phyloP scores from a whole-genome alignment of 495 filamentous ascomycete species.

The Lasiosphaeria hispida region DNA sequence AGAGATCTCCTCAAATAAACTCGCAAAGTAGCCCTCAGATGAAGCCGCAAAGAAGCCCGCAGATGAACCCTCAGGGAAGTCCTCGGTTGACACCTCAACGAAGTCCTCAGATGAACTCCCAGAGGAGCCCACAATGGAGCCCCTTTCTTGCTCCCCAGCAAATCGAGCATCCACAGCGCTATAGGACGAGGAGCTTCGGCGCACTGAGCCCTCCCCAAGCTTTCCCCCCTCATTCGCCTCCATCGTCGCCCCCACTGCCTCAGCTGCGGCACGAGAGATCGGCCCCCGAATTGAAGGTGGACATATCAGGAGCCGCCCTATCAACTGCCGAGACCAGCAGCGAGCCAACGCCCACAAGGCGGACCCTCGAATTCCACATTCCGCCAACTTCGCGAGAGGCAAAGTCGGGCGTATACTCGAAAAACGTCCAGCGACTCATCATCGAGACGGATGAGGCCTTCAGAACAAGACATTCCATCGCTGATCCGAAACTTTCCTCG shows the following conservation, averaged over 20 bases:
- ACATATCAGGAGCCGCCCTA: background rate
- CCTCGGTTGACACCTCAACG: too few species aligned
- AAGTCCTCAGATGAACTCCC: background rate
- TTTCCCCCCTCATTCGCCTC: slow-evolving; percentile 19
- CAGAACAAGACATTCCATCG: slow-evolving; percentile 32
- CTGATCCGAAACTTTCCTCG: slow-evolving; percentile 29
- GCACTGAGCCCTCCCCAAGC: slow-evolving; percentile 9
- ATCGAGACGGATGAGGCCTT: slow-evolving; percentile 47
- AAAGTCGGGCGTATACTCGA: slow-evolving; percentile 15
- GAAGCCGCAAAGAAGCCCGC: too few species aligned
- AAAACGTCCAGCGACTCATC: slow-evolving; percentile 43
- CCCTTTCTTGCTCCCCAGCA: slow-evolving; percentile 28
- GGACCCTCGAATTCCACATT: background rate
- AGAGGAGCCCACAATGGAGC: slow-evolving; percentile 27
- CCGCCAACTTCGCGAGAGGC: background rate
- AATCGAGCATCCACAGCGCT: slow-evolving; percentile 16
- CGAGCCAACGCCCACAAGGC: background rate
- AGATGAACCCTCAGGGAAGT: too few species aligned
- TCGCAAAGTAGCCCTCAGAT: background rate
- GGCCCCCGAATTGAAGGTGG: slow-evolving; percentile 1
- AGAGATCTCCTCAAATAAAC: too few species aligned
- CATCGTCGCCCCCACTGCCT: slow-evolving; percentile 1
- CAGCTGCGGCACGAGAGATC: slow-evolving; percentile 6
- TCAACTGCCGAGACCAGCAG: background rate
- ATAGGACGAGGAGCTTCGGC: slow-evolving; percentile 15